Evolutionary conservation across 2,329 filamentous ascomycete species (phyloP), one percentile per base, ranked within the genome.

Genomic region (Arthroderma sp.): DNA sequence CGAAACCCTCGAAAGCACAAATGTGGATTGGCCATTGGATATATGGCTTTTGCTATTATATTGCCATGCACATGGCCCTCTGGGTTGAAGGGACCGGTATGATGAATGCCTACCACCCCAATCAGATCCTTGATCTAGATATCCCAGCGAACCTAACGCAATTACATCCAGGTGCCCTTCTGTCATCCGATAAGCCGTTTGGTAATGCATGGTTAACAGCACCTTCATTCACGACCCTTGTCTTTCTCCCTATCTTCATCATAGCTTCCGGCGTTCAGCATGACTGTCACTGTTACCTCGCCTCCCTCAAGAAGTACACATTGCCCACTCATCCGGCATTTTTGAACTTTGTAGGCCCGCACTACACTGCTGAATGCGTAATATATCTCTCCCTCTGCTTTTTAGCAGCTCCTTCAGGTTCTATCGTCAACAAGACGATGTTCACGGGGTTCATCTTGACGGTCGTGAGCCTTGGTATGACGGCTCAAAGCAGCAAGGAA

Each of bases 21-120:
- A 98, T 98, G 89, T 87, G 81, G 78, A 64, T 88, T 50, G 75
- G 80, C 10, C 84, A 94, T 59, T 96, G 86, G 81, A 51, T 81
- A 10, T 61, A 95, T 36, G 91, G 87, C 0, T 62, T 91, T 41
- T 64, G 67, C 6, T 96, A 85, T 63, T 98, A 98, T 62, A 57
- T 80, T 4, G 70, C 70, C 47, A 82, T 85, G 55, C 80, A 80
- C 44, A 58, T 94, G 39, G 76, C 84, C 4, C 69, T 94, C 31
- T 95, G 88, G 88, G 73, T 93, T 47, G 86, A 96, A 62, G 84
- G 81, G 43, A 77, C 78, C 42, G 65, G 85, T 87, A 70, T 57
- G 74, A 61, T 36, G 9, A 41, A 44, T 30, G 34, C 7, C 15
- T 39, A 9, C 40, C 40, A n/a, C n/a, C 30, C 36, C 22, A 6